Percentiles rank a stretch among this genome's conserved stretches.
These are phyloP conservation scores for Trifolium pratense DNA, from an alignment of 306 rosid species.

Conservation along the genomic window DNA sequence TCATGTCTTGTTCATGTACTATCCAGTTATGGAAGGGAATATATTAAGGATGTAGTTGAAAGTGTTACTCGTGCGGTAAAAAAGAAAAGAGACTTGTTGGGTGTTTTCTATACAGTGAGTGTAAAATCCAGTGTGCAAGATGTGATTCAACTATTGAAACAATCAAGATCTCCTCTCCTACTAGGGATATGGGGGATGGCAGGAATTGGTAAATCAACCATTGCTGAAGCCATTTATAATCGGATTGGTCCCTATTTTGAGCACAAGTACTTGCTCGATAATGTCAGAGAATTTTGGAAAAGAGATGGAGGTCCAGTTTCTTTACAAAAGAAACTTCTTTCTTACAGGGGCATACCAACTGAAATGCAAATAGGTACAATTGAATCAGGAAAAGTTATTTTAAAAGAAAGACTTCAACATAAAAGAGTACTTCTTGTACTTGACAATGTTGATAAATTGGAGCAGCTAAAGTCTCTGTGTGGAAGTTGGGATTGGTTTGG, in stretches of 20 bases:
- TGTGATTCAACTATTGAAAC: not conserved
- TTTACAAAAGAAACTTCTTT: constrained; percentile 32
- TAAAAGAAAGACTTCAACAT: not conserved
- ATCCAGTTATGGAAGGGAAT: not conserved
- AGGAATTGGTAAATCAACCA: constrained; percentile 11
- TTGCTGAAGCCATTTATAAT: constrained; percentile 13
- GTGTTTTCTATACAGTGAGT: not conserved
- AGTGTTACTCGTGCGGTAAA: not conserved
- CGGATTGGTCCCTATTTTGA: not conserved
- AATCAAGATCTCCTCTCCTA: not conserved
- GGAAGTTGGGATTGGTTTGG: constrained; percentile 23
- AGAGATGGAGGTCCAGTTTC: not conserved
- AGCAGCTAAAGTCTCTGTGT: constrained; percentile 1
- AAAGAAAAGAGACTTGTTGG: not conserved
- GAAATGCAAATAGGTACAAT: constrained; percentile 16
- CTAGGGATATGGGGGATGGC: constrained; percentile 39
- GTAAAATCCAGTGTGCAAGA: not conserved
- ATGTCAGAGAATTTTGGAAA: constrained; percentile 12
- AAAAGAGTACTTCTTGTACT: constrained; percentile 26
- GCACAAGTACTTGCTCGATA: constrained; percentile 1
- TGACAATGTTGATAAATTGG: not conserved
- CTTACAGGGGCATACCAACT: not conserved
- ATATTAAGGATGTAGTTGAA: not conserved
- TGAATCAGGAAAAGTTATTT: constrained; percentile 11
- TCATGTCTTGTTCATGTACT: not conserved